Conservation (phyloP, 441 rosid genomes). For the Gossypium trilobum region DNA sequence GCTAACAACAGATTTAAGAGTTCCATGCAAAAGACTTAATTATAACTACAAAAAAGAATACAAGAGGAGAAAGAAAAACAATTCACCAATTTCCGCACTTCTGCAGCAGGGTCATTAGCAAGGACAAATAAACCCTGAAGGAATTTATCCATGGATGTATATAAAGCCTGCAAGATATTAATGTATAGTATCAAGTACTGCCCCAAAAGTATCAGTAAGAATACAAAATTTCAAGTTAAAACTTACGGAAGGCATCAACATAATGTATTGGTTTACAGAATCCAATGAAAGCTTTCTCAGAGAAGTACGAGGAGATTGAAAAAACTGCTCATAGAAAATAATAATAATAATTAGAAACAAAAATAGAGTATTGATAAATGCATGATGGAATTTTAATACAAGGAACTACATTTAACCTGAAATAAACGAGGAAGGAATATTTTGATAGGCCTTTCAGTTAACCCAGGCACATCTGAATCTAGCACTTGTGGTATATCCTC, state of each 20-base stretch:
- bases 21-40: neutral
- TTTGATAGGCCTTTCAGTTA: conserved; percentile 80
- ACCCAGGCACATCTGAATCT: conserved; percentile 81
- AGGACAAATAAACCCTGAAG: conserved; percentile 92
- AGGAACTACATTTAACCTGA: conserved; percentile 42
- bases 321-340: conserved; percentile 53
- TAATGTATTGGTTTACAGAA: conserved; percentile 79
- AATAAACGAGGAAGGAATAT: conserved; percentile 75
- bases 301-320: conserved; percentile 83
- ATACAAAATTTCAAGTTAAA: neutral
- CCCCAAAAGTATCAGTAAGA: conserved; percentile 8
- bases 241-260: conserved; percentile 98
- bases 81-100: conserved; percentile 84
- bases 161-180: conserved; percentile 53
- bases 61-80: conserved; percentile 15
- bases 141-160: conserved; percentile 71
- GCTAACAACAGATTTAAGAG: neutral
- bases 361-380: neutral
- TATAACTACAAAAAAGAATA: neutral
- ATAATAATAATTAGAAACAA: conserved; percentile 7
- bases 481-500: conserved; percentile 92
- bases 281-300: conserved; percentile 83
- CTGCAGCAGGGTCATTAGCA: conserved; percentile 73
- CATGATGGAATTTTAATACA: neutral
- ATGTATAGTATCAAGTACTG: conserved; percentile 7